Conservation (phyloP, 2,329 filamentous ascomycete species). For the Talaromyces sp. region DNA sequence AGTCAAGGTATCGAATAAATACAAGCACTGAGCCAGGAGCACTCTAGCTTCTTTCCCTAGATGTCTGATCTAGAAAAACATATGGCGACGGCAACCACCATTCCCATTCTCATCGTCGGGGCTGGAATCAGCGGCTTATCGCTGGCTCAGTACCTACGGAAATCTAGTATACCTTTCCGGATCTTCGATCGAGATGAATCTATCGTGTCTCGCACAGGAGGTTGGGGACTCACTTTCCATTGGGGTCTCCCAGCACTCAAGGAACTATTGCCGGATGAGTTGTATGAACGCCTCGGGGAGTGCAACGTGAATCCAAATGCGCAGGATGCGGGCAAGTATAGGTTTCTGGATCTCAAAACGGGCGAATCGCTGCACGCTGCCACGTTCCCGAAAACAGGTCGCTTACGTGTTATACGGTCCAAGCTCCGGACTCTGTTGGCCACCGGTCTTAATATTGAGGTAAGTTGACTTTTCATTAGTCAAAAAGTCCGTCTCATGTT, state of each 20-base stretch:
- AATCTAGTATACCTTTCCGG: slow-evolving; percentile 32
- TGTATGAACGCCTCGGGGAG: slow-evolving; percentile 47
- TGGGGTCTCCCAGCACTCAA: slow-evolving; percentile 57
- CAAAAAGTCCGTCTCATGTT: not conserved
- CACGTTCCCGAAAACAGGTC: slow-evolving; percentile 41
- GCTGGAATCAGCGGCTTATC: slow-evolving; percentile 44
- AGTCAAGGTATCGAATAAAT: not conserved
- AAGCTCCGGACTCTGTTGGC: slow-evolving; percentile 48
- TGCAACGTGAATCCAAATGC: slow-evolving; percentile 55
- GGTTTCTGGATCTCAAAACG: slow-evolving; percentile 56
- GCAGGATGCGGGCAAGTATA: slow-evolving; percentile 49
- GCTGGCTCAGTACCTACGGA: slow-evolving; percentile 40
- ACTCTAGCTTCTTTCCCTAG: not conserved
- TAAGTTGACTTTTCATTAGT: slow-evolving; percentile 21
- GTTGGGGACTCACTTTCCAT: slow-evolving; percentile 64
- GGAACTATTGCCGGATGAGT: slow-evolving; percentile 49
- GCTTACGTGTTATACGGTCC: slow-evolving; percentile 50
- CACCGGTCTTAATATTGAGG: slow-evolving; percentile 48
- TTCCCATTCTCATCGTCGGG: slow-evolving; percentile 43
- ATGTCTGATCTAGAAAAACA: not conserved
- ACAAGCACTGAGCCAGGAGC: not conserved
- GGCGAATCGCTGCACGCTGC: slow-evolving; percentile 45
- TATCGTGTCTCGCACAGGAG: slow-evolving; percentile 48
- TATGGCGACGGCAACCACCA: slow-evolving; percentile 18
- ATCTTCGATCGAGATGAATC: slow-evolving; percentile 45